These are phyloP conservation scores for Flueggea neowawraea DNA, from an alignment of 441 rosid genomes.

Conservation along the genomic window DNA sequence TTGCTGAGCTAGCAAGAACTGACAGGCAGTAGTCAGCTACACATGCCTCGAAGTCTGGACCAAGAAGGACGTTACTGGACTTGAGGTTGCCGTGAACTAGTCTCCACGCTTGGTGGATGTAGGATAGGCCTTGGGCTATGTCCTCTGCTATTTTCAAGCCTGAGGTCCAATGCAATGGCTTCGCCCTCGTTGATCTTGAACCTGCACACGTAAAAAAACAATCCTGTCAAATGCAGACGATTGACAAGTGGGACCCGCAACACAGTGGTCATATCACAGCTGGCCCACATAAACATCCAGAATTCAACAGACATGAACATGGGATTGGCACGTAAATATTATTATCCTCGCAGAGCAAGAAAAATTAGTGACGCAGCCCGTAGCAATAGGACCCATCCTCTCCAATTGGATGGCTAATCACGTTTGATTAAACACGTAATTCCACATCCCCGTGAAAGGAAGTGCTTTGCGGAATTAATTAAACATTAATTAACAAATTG, in stretches of 20 bases:
- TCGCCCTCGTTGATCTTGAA: constrained; percentile 75
- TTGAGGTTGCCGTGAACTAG: constrained; percentile 83
- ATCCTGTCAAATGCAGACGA: background rate
- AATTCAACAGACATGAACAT: too few relatives aligned
- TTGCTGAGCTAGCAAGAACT: constrained; percentile 32
- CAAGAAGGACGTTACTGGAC: constrained; percentile 76
- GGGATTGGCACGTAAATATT: too few relatives aligned
- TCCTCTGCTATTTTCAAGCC: constrained; percentile 95
- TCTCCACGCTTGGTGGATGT: constrained; percentile 77
- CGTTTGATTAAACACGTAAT: too few relatives aligned
- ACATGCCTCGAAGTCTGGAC: constrained; percentile 84
- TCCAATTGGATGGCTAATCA: too few relatives aligned
- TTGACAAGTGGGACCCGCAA: too few relatives aligned
- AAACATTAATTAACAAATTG: background rate
- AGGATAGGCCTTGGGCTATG: constrained; percentile 88
- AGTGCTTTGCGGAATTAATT: too few relatives aligned
- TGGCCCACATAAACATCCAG: too few relatives aligned
- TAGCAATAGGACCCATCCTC: too few relatives aligned
- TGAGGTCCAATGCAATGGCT: constrained; percentile 97
- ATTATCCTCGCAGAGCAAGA: too few relatives aligned
- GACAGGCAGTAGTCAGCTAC: constrained; percentile 71
- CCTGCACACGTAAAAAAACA: constrained; percentile 39
- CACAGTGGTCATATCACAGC: too few relatives aligned
- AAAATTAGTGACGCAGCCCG: too few relatives aligned
- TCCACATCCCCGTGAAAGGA: too few relatives aligned